Percentiles rank a stretch among this genome's conserved stretches.
Conservation (phyloP, 495 filamentous ascomycete genomes). For the Neurospora tetraspora region DNA sequence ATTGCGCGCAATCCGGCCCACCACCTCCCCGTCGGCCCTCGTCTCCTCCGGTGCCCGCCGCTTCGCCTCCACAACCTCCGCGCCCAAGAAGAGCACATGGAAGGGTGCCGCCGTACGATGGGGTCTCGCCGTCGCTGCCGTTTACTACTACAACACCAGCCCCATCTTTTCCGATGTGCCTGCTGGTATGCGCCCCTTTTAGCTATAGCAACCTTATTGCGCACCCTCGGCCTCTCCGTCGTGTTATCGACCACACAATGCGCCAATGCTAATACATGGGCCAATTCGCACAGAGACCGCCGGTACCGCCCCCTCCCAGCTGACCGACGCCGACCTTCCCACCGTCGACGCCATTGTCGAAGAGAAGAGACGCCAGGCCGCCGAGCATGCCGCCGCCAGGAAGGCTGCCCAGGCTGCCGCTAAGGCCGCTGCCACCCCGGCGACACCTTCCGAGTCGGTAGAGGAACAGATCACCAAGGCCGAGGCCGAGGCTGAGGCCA, state of each 20-base stretch:
- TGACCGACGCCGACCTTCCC: constrained; percentile 35
- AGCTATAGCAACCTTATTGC: not conserved
- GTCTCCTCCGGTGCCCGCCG: constrained; percentile 35
- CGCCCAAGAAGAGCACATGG: constrained; percentile 68
- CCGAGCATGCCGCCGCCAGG: constrained; percentile 10
- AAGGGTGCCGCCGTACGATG: constrained; percentile 65
- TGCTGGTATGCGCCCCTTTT: constrained; percentile 44
- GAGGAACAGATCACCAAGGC: not conserved
- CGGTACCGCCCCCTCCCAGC: constrained; percentile 27
- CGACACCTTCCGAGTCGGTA: constrained; percentile 1
- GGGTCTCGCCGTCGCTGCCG: constrained; percentile 62
- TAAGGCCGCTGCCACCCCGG: constrained; percentile 11
- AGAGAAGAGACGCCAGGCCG: constrained; percentile 37
- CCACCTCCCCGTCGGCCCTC: constrained; percentile 1
- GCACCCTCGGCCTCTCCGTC: constrained; percentile 14
- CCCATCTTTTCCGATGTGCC: constrained; percentile 77
- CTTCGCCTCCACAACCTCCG: constrained; percentile 61
- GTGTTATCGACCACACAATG: not conserved
- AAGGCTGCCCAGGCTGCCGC: constrained; percentile 18
- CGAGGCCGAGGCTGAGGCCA: constrained; percentile 3
- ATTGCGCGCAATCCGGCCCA: constrained; percentile 28
- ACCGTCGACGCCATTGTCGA: constrained; percentile 42
- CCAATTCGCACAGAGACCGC: constrained; percentile 5
- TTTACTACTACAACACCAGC: constrained; percentile 93
- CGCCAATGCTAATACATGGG: not conserved